phyloP scores from a whole-genome alignment of 2,329 filamentous ascomycete species.

The Chaetomiaceae sp. region DNA sequence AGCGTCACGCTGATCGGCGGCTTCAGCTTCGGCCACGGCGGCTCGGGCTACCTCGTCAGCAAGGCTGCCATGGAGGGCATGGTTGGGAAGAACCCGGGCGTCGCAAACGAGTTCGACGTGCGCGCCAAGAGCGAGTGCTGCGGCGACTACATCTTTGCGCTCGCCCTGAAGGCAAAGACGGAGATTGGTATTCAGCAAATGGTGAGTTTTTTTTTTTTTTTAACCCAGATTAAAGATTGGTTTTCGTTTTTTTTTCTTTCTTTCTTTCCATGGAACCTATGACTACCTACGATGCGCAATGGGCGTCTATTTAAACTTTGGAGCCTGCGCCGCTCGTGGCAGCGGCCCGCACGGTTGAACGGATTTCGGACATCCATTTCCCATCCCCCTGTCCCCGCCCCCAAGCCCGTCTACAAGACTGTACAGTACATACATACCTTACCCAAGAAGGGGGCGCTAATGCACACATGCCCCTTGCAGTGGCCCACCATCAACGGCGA shows the following conservation, averaged over 20 bases:
- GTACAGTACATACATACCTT: background rate
- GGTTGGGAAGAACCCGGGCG: conserved; percentile 37
- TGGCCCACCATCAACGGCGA: conserved; percentile 55
- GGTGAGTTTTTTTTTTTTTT: conserved; percentile 33
- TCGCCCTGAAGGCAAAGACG: conserved; percentile 45
- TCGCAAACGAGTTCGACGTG: conserved; percentile 46
- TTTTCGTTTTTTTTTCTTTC: too few relatives aligned
- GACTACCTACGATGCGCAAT: too few relatives aligned
- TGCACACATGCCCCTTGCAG: conserved; percentile 23
- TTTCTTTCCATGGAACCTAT: too few relatives aligned
- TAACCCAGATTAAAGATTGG: background rate
- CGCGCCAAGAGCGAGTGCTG: conserved; percentile 42
- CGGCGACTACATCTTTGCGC: conserved; percentile 48
- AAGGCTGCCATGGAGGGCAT: conserved; percentile 48
- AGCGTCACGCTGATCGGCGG: conserved; percentile 41
- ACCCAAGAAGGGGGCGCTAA: conserved; percentile 5
- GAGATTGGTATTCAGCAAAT: conserved; percentile 39
- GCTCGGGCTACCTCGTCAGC: conserved; percentile 52
- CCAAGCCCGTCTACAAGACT: too few relatives aligned
- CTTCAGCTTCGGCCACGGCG: conserved; percentile 51
- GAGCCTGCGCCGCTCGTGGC: too few relatives aligned
- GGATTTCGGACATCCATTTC: too few relatives aligned
- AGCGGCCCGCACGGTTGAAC: too few relatives aligned
- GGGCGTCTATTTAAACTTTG: too few relatives aligned
- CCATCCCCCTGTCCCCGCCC: too few relatives aligned